These are phyloP conservation scores for Penicillium sp. DNA, from an alignment of 2,329 filamentous ascomycete genomes.

Conservation along the genomic window DNA sequence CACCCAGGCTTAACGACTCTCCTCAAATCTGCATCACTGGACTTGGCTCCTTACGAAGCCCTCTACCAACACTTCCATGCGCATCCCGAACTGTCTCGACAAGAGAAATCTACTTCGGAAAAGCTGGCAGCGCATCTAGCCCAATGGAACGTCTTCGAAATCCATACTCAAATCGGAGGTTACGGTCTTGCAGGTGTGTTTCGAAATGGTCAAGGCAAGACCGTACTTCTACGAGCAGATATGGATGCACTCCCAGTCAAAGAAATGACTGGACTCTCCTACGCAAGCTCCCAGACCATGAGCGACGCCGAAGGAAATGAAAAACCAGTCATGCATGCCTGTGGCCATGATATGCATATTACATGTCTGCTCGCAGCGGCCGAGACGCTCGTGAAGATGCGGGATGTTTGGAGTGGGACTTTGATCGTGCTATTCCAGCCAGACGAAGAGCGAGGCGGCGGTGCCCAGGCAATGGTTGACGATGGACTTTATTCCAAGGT, in stretches of 20 bases:
- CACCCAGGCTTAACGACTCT: slow-evolving; percentile 25
- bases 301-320: slow-evolving; percentile 54
- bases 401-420: slow-evolving; percentile 63
- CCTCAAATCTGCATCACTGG: slow-evolving; percentile 21
- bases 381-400: slow-evolving; percentile 51
- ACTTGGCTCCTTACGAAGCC: slow-evolving; percentile 54
- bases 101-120: slow-evolving; percentile 58
- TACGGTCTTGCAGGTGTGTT: slow-evolving; percentile 51
- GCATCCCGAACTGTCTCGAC: slow-evolving; percentile 63
- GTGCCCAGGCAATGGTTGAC: slow-evolving; percentile 66
- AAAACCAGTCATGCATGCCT: slow-evolving; percentile 65
- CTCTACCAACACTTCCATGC: slow-evolving; percentile 64
- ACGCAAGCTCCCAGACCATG: slow-evolving; percentile 52
- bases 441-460: slow-evolving; percentile 66
- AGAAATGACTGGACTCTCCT: slow-evolving; percentile 54
- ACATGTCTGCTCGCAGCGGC: slow-evolving; percentile 60
- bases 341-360: slow-evolving; percentile 66
- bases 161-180: slow-evolving; percentile 52
- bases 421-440: slow-evolving; percentile 70
- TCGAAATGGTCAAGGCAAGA: slow-evolving; percentile 48
- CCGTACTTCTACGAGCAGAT: slow-evolving; percentile 54
- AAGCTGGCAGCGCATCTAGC: slow-evolving; percentile 51
- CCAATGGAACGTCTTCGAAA: slow-evolving; percentile 35
- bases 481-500: slow-evolving; percentile 59
- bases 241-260: slow-evolving; percentile 56